Conservation (phyloP, 169 alveolate species). For the Plasmodium inui region DNA sequence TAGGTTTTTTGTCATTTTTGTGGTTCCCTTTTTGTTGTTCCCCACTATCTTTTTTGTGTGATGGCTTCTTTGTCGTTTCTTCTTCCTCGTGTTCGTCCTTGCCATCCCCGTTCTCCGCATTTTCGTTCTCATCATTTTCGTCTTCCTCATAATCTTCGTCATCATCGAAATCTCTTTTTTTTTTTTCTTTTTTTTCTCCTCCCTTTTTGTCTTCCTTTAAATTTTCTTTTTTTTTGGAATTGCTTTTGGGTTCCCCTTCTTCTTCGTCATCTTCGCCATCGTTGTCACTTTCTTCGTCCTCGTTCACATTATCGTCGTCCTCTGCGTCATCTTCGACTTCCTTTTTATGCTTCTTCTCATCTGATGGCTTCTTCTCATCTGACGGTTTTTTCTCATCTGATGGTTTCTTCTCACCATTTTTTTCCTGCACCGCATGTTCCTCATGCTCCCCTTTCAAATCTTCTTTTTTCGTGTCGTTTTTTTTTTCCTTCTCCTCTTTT, state of each 20-base stretch:
- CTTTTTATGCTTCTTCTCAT: slow-evolving; percentile 4
- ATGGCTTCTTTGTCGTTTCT: neutral
- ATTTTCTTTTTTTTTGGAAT: neutral
- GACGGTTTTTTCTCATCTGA: neutral
- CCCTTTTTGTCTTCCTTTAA: slow-evolving; percentile 7
- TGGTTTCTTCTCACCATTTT: neutral
- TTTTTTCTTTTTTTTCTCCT: neutral
- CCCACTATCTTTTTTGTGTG: neutral
- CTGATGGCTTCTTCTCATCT: neutral
- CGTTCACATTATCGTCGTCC: neutral
- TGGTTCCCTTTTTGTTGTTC: neutral
- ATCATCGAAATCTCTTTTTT: neutral
- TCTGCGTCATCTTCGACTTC: neutral
- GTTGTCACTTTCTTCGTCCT: neutral
- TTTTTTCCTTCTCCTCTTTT: slow-evolving; percentile 9
- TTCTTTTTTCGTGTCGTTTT: neutral
- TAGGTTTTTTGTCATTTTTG: neutral
- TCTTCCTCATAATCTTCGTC: slow-evolving; percentile 5
- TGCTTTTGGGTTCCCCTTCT: neutral
- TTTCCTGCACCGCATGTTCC: neutral
- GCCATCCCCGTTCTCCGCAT: neutral
- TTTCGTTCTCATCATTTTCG: neutral
- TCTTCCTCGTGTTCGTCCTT: neutral
- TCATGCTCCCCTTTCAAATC: neutral
- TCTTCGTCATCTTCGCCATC: slow-evolving; percentile 42